Percentiles rank a stretch among this genome's conserved stretches.
These are phyloP conservation scores for Astrothelium subdiscretum DNA, from an alignment of 495 filamentous ascomycete species.

Conservation along the genomic window DNA sequence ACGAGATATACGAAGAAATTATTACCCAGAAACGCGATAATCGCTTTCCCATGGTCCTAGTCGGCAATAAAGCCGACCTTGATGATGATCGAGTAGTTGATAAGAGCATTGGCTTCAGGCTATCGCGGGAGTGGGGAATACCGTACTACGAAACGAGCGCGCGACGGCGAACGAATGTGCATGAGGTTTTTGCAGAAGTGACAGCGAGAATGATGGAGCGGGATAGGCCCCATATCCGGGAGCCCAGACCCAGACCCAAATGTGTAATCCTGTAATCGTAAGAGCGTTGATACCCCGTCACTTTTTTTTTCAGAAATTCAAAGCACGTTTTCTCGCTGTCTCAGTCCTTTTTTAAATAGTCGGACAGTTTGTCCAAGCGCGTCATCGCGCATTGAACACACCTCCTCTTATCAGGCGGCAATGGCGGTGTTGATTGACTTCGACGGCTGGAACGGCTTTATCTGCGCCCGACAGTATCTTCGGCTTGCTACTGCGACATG, in stretches of 20 bases:
- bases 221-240: not conserved
- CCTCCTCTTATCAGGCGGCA: no score
- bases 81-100: conserved; percentile 83
- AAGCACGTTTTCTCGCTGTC: not conserved
- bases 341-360: not conserved
- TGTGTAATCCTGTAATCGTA: conserved; percentile 1
- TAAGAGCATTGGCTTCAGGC: conserved; percentile 68
- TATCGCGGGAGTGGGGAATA: conserved; percentile 80
- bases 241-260: not conserved
- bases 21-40: conserved; percentile 84
- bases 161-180: conserved; percentile 74
- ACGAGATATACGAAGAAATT: conserved; percentile 87
- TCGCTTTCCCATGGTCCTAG: conserved; percentile 84
- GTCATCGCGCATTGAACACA: no score
- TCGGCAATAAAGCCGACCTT: conserved; percentile 94
- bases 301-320: not conserved
- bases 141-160: conserved; percentile 95
- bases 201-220: not conserved
- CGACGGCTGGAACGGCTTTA: no score
- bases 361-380: no score
- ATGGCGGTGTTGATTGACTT: no score
- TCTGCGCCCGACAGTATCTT: not conserved
- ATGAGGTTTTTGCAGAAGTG: conserved; percentile 81
- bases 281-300: not conserved
- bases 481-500: not conserved